Percentiles rank a stretch among this genome's conserved stretches.
Conservation (phyloP, 2,329 filamentous ascomycete species). For the Kalaharituber pfeilii region DNA sequence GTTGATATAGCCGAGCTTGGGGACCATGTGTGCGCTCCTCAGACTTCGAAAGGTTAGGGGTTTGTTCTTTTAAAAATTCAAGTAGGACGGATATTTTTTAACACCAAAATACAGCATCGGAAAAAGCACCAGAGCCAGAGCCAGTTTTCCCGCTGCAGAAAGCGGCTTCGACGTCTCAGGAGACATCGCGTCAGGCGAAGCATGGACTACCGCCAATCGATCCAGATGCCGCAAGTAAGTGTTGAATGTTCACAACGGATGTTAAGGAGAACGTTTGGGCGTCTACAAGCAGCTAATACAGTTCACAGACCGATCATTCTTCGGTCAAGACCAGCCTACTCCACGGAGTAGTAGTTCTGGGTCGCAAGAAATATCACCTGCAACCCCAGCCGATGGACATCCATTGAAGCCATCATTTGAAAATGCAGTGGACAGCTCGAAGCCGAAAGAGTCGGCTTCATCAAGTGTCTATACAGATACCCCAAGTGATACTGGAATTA, state of each 20-base stretch:
- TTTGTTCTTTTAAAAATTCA: neutral
- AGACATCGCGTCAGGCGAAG: neutral
- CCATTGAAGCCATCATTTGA: conserved; percentile 25
- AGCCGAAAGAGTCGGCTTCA: conserved; percentile 32
- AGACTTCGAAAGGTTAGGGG: conserved; percentile 2
- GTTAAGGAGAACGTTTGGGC: too few species aligned
- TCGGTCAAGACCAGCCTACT: conserved; percentile 42
- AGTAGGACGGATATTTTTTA: neutral
- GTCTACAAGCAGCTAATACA: too few species aligned
- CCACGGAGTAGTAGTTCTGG: conserved; percentile 44
- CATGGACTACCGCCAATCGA: conserved; percentile 34
- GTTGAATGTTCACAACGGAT: too few species aligned
- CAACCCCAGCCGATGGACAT: conserved; percentile 35
- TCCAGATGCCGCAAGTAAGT: conserved; percentile 38
- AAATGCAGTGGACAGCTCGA: conserved; percentile 26
- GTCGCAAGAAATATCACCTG: conserved; percentile 46
- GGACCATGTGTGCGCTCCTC: conserved; percentile 51
- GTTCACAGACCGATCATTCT: conserved; percentile 36
- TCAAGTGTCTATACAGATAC: conserved; percentile 34
- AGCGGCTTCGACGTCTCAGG: neutral
- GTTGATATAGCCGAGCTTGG: conserved; percentile 77
- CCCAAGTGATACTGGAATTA: conserved; percentile 32
- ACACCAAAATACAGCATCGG: too few species aligned
- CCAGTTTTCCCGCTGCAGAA: neutral
- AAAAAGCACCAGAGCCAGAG: neutral